phyloP scores from a whole-genome alignment of 331 rosid genomes.

The Quercus lobata region DNA sequence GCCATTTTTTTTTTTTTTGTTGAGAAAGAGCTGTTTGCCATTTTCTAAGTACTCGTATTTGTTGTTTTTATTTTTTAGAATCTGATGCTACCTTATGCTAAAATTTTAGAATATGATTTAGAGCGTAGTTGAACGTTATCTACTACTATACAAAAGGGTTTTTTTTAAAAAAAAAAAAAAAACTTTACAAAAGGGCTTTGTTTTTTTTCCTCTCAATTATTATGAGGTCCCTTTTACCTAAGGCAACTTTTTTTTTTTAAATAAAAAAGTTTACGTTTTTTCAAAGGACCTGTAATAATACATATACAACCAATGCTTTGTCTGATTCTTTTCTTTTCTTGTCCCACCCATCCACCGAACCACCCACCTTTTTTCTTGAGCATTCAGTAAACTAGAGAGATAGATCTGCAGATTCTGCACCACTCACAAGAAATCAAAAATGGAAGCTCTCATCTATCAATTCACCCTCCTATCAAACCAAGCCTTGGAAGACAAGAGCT shows the following conservation, averaged over 20 bases:
- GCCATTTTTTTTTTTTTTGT: too few species aligned
- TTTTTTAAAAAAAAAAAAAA: too few species aligned
- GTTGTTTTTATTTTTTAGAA: too few species aligned
- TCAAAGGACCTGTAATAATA: constrained; percentile 1
- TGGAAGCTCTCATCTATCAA: constrained; percentile 80
- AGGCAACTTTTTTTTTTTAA: neutral
- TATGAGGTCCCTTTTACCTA: too few species aligned
- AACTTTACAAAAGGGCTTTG: too few species aligned
- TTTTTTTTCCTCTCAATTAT: too few species aligned
- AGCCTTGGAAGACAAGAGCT: constrained; percentile 68
- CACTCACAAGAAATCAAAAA: neutral
- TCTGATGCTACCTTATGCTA: too few species aligned
- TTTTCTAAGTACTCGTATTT: too few species aligned
- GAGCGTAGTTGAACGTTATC: too few species aligned
- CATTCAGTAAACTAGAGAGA: neutral
- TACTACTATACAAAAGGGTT: too few species aligned
- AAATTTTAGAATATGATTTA: too few species aligned
- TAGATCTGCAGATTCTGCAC: constrained; percentile 27
- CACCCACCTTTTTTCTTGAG: neutral
- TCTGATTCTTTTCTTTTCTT: constrained; percentile 7
- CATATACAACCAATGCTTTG: neutral
- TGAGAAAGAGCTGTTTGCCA: too few species aligned
- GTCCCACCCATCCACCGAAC: neutral
- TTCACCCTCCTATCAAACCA: constrained; percentile 71
- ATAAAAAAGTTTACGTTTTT: neutral